phyloP scores from a whole-genome alignment of 768 basidiomycete species.

The Termitomyces sp. region DNA sequence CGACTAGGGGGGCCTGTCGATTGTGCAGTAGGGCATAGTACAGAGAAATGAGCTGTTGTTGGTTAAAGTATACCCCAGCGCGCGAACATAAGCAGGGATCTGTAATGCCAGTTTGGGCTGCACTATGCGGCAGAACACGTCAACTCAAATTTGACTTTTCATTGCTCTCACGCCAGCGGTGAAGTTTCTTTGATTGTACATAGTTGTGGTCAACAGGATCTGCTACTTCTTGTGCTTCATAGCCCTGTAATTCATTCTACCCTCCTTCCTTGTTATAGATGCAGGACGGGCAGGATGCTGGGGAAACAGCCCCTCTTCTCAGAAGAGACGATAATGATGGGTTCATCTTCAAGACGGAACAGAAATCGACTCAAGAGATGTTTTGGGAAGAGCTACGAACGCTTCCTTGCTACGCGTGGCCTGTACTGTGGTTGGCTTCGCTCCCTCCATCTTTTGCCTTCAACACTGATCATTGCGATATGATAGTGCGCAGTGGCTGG shows the following conservation, averaged over 20 bases:
- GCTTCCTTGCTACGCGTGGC: slow-evolving; percentile 6
- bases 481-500: slow-evolving; percentile 36
- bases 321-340: not conserved
- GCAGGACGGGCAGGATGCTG: not conserved
- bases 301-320: not conserved
- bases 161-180: no score
- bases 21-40: no score
- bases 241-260: not conserved
- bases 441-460: not conserved
- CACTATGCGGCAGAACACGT: no score
- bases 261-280: not conserved
- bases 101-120: no score
- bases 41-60: no score
- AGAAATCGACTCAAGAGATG: not conserved
- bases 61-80: no score
- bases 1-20: no score
- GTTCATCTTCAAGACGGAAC: not conserved
- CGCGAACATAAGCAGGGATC: no score
- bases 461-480: not conserved
- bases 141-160: no score
- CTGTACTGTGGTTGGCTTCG: slow-evolving; percentile 9
- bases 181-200: no score
- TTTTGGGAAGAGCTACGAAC: slow-evolving; percentile 11
- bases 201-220: no score
- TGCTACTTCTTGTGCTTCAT: not conserved